phyloP scores from a whole-genome alignment of 1,284 basidiomycete species.

The Schizophyllum amplum region DNA sequence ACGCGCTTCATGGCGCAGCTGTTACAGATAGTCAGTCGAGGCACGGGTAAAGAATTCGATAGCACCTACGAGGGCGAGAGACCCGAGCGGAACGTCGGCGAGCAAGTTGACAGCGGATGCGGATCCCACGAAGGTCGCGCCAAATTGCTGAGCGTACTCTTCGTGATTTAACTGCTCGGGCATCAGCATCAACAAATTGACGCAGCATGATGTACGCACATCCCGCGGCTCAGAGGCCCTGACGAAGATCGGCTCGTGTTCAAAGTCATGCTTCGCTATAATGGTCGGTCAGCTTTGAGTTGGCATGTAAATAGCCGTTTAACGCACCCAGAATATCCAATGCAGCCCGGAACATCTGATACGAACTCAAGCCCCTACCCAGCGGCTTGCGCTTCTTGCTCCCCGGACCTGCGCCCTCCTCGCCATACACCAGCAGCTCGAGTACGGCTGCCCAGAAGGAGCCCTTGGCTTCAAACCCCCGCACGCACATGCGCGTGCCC shows the following conservation, averaged over 20 bases:
- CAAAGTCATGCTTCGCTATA: conserved; percentile 67
- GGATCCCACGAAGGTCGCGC: conserved; percentile 72
- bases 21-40: conserved; percentile 1
- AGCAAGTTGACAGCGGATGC: conserved; percentile 77
- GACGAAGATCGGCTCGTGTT: conserved; percentile 55
- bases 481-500: conserved; percentile 45
- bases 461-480: conserved; percentile 61
- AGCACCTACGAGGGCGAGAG: conserved; percentile 55
- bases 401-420: conserved; percentile 33
- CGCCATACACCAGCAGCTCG: conserved; percentile 66
- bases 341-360: conserved; percentile 79
- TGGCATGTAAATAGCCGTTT: not conserved
- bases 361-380: conserved; percentile 73
- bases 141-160: conserved; percentile 42
- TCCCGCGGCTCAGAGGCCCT: conserved; percentile 42
- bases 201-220: conserved; percentile 24
- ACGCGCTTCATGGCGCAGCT: conserved; percentile 75
- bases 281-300: not conserved
- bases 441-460: conserved; percentile 67
- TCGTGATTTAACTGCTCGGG: conserved; percentile 41
- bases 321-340: conserved; percentile 69
- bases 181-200: conserved; percentile 1
- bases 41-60: not conserved
- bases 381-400: conserved; percentile 40
- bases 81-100: conserved; percentile 64